phyloP scores from a whole-genome alignment of 495 filamentous ascomycete species.

The Annulohypoxylon moriforme region DNA sequence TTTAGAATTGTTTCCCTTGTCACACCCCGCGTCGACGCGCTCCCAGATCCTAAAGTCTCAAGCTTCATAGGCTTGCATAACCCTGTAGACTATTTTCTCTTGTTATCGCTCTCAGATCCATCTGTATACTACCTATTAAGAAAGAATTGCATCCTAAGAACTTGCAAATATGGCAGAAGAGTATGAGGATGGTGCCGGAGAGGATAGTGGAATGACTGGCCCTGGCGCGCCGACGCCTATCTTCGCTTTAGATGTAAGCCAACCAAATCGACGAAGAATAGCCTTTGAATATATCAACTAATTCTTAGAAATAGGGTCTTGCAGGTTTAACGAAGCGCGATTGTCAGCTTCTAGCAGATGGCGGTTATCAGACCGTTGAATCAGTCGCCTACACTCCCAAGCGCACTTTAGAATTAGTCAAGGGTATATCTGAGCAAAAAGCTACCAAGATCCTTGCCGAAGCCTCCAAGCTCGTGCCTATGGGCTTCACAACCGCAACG shows the following conservation, averaged over 20 bases:
- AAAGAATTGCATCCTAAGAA: not conserved
- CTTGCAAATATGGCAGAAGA: constrained; percentile 49
- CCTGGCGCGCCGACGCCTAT: constrained; percentile 97
- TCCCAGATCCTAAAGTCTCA: constrained; percentile 28
- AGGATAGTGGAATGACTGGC: constrained; percentile 68
- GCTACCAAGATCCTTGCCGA: constrained; percentile 93
- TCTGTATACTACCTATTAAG: not conserved
- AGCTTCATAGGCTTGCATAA: not conserved
- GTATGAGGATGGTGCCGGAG: constrained; percentile 56
- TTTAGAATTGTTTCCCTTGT: constrained; percentile 43
- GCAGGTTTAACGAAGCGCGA: constrained; percentile 91
- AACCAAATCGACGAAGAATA: not conserved
- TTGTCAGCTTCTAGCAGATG: constrained; percentile 91
- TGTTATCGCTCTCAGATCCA: not conserved
- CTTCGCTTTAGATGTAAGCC: constrained; percentile 80
- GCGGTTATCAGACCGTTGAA: constrained; percentile 94
- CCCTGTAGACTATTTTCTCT: not conserved
- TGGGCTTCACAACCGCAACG: constrained; percentile 99
- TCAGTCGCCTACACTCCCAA: constrained; percentile 94
- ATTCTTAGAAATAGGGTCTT: constrained; percentile 66
- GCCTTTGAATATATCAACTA: constrained; percentile 12
- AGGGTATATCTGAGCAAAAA: constrained; percentile 97
- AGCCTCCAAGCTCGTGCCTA: constrained; percentile 94
- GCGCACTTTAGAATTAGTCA: constrained; percentile 88
- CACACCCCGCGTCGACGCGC: constrained; percentile 47